These are phyloP conservation scores for Ustilago lituana DNA, from an alignment of 1,284 basidiomycete genomes.

Conservation along the genomic window DNA sequence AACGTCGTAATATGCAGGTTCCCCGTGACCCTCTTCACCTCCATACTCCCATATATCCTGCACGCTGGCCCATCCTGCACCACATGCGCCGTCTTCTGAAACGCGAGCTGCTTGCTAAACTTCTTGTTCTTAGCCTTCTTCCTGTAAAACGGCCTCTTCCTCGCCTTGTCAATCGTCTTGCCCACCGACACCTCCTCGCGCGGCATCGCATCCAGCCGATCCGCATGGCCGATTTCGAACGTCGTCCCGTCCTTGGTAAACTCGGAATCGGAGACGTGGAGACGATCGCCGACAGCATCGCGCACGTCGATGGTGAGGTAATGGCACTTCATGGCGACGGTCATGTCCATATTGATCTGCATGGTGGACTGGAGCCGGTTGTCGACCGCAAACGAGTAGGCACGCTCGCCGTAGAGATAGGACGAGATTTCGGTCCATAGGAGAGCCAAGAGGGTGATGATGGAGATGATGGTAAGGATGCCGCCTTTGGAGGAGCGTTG, in stretches of 20 bases:
- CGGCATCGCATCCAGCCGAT: conserved; percentile 71
- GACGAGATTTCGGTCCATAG: conserved; percentile 87
- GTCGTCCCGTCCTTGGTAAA: conserved; percentile 80
- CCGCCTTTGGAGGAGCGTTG: conserved; percentile 85
- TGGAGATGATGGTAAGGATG: conserved; percentile 83
- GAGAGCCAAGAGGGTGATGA: conserved; percentile 77
- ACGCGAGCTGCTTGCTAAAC: conserved; percentile 71
- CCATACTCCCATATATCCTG: conserved; percentile 83
- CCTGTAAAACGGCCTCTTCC: conserved; percentile 34
- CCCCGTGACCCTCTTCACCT: conserved; percentile 87
- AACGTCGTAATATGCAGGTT: conserved; percentile 77
- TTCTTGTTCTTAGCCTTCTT: conserved; percentile 41
- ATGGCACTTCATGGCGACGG: conserved; percentile 62
- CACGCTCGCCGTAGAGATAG: conserved; percentile 88
- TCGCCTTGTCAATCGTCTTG: conserved; percentile 44
- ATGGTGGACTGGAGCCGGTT: conserved; percentile 50
- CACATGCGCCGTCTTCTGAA: conserved; percentile 63
- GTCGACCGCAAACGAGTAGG: conserved; percentile 56
- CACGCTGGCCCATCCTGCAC: conserved; percentile 73
- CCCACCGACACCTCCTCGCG: conserved; percentile 57
- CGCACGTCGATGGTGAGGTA: conserved; percentile 84
- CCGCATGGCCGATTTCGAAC: conserved; percentile 86
- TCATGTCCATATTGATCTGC: conserved; percentile 66
- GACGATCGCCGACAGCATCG: conserved; percentile 88
- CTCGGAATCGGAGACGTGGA: conserved; percentile 80